Base-by-base conservation (phyloP, 495 filamentous ascomycete genomes). In the Hypoxylon lenormandii region DNA sequence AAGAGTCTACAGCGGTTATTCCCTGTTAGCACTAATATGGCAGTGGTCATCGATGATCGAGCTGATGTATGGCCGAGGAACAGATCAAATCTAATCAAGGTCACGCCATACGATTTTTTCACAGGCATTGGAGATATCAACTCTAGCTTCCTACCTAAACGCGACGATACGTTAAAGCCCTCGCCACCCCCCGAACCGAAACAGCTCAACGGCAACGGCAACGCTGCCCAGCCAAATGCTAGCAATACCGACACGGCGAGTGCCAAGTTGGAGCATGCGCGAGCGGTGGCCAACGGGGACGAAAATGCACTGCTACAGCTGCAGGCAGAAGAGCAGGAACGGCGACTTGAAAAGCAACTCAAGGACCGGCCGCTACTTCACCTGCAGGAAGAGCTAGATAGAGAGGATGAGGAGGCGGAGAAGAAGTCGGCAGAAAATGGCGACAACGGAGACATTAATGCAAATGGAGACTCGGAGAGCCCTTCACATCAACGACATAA, bases 121-220 rank as follows among this genome's bases (percentile, higher is more conserved):
- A 90, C 94, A 26, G 96, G 96, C 21, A 97, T 97, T 71, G 95
- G 95, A 47, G 95, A 99, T 77, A 99, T 99, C 82, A 99, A 99
- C 81, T 96, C 95, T 2, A 97, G 91, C 70, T 98, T 98, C 76
- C 76, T 99, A 54, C 96, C 95, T 0, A 95, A 96, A 75, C 88
- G 91, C 50, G 88, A 92, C 67, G 93, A 94, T 51, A 78, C 94
- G 19, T 85, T 86, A 50, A 67, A 80, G 0, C 64, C 80, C 33
- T 66, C 79, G 10, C 65, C 64, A 1, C 65, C 47, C 12, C 64
- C 65, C 23, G 59, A 71, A 45, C 54, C 64, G 46, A 67, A 66
- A 42, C 69, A 60, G 19, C 55, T 68, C 3, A 70, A 54, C 40
- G 61, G 67, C 16, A 5, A 26, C 23, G 5, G 23, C 23, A 69